Evolutionary conservation across 352 stramenopile species (phyloP).

Genomic region (Pythium aristosporum): DNA sequence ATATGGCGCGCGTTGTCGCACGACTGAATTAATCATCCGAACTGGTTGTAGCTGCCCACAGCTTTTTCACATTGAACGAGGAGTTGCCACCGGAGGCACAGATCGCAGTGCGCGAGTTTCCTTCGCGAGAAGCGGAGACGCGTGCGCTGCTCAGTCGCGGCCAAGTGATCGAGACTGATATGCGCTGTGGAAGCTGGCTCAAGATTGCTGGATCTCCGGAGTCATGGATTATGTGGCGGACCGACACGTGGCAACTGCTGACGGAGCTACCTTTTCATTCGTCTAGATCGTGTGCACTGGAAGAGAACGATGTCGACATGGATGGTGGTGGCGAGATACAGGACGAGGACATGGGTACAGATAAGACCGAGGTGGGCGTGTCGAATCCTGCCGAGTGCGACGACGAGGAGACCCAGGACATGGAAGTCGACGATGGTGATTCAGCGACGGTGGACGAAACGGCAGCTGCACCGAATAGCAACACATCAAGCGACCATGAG

Average conservation of each 20-base stretch:
- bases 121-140: constrained; percentile 58
- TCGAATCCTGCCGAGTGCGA: not conserved
- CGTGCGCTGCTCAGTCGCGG: constrained; percentile 50
- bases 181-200: constrained; percentile 52
- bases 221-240: constrained; percentile 74
- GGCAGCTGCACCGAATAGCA: not conserved
- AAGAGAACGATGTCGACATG: constrained; percentile 8
- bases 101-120: constrained; percentile 63
- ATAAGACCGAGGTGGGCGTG: not conserved
- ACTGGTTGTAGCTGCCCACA: constrained; percentile 31
- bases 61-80: constrained; percentile 61
- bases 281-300: constrained; percentile 11
- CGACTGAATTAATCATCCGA: not conserved
- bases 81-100: constrained; percentile 56
- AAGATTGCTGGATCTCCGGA: constrained; percentile 32
- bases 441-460: not conserved
- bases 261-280: constrained; percentile 35
- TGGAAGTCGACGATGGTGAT: not conserved
- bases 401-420: not conserved
- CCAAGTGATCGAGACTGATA: constrained; percentile 54
- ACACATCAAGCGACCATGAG: not conserved
- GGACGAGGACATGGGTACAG: not conserved
- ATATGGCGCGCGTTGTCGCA: constrained; percentile 1
- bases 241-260: constrained; percentile 46
- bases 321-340: not conserved